Conservation (phyloP, 192 early-diverging fungal species). For the Umbelopsis sp. region DNA sequence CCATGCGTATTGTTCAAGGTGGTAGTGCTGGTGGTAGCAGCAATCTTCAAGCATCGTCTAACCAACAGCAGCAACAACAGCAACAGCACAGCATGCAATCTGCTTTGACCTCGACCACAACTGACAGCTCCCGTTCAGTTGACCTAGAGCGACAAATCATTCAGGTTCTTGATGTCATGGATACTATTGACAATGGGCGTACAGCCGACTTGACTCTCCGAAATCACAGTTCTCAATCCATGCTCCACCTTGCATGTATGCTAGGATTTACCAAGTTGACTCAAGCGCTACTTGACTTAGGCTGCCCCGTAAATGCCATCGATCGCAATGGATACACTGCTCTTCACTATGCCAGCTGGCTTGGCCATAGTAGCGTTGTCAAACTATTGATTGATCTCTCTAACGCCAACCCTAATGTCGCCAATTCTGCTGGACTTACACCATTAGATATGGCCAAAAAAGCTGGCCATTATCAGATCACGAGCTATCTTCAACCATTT, state of each 20-base stretch:
- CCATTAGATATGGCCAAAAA: conserved; percentile 21
- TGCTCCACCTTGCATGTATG: conserved; percentile 69
- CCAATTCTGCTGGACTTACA: conserved; percentile 18
- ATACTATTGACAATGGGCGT: conserved; percentile 39
- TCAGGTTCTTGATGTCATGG: conserved; percentile 40
- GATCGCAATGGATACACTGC: conserved; percentile 72
- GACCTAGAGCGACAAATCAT: conserved; percentile 45
- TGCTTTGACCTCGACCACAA: conserved; percentile 23
- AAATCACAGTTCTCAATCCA: conserved; percentile 50
- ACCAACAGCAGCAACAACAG: conserved; percentile 37
- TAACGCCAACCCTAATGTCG: conserved; percentile 14
- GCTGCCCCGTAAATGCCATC: conserved; percentile 45
- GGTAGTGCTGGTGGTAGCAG: conserved; percentile 13
- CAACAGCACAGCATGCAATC: conserved; percentile 34
- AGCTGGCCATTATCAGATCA: conserved; percentile 3
- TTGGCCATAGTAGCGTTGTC: conserved; percentile 51
- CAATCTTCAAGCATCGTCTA: conserved; percentile 16
- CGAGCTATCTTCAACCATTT: conserved; percentile 3
- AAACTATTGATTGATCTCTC: conserved; percentile 49
- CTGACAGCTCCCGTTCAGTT: background rate
- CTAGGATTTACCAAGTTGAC: conserved; percentile 58
- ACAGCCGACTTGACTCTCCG: conserved; percentile 38
- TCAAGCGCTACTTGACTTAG: conserved; percentile 42
- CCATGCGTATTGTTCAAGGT: conserved; percentile 63
- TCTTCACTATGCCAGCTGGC: conserved; percentile 70